phyloP scores from a whole-genome alignment of 768 basidiomycete species.

The Lentinula guzmanii region DNA sequence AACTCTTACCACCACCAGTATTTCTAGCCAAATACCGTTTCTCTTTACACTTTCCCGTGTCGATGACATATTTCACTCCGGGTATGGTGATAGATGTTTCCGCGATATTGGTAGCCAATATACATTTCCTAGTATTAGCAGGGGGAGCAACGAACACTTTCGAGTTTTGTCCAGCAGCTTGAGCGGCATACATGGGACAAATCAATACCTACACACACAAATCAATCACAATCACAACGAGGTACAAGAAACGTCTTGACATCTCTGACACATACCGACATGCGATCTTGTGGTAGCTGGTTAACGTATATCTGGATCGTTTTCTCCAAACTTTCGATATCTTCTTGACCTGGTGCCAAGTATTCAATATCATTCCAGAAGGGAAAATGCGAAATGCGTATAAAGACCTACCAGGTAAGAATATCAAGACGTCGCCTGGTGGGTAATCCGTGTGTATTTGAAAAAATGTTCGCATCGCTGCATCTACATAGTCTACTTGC shows the following conservation, averaged over 20 bases:
- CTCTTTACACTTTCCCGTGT: conserved; percentile 95
- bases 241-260: not conserved
- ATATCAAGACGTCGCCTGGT: conserved; percentile 87
- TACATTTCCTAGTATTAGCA: conserved; percentile 75
- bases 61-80: conserved; percentile 91
- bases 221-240: not conserved
- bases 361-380: no score
- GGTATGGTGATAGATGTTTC: conserved; percentile 98
- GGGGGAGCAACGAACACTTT: conserved; percentile 71
- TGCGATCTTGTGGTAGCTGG: conserved; percentile 54
- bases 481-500: conserved; percentile 81
- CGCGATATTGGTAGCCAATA: conserved; percentile 95
- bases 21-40: conserved; percentile 73
- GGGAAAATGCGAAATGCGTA: not conserved
- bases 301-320: conserved; percentile 65
- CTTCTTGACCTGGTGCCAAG: no score
- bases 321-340: conserved; percentile 71
- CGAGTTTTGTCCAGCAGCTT: conserved; percentile 71
- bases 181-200: conserved; percentile 82
- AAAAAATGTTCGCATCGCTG: conserved; percentile 89
- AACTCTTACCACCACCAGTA: conserved; percentile 55
- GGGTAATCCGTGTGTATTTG: conserved; percentile 82
- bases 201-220: conserved; percentile 50
- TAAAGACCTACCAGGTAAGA: conserved; percentile 65
- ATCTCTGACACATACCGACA: conserved; percentile 33